Conservation (phyloP, 2,329 filamentous ascomycete species). For the Elsinoe fawcettii region DNA sequence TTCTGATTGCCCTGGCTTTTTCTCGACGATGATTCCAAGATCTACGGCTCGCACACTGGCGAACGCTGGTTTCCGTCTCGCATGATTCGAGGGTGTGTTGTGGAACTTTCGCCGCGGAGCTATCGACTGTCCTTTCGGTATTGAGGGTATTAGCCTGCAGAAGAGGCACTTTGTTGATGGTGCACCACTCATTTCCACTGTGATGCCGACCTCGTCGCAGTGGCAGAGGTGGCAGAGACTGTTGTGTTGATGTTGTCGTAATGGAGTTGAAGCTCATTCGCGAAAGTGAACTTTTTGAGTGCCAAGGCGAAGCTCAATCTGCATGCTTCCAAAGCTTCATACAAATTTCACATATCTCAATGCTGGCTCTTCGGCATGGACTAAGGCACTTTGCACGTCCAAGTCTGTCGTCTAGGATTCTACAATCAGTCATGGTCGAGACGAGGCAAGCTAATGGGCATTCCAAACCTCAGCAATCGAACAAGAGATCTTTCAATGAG, state of each 20-base stretch:
- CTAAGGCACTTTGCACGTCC: neutral
- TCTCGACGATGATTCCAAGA: slow-evolving; percentile 21
- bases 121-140: slow-evolving; percentile 25
- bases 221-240: neutral
- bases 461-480: neutral
- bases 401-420: neutral
- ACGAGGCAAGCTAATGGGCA: neutral
- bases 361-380: neutral
- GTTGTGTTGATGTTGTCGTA: neutral
- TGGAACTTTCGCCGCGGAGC: slow-evolving; percentile 34
- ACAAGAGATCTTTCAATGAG: slow-evolving; percentile 33
- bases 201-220: neutral
- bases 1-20: slow-evolving; percentile 18
- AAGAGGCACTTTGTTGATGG: slow-evolving; percentile 37
- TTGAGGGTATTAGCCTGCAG: slow-evolving; percentile 24
- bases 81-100: slow-evolving; percentile 30
- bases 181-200: slow-evolving; percentile 34
- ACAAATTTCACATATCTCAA: neutral
- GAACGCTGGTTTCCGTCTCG: slow-evolving; percentile 35
- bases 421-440: slow-evolving; percentile 14
- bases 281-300: slow-evolving; percentile 16
- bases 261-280: slow-evolving; percentile 5
- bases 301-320: slow-evolving; percentile 17
- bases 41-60: slow-evolving; percentile 39
- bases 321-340: neutral